These are phyloP conservation scores for Clavulina sp. DNA, from an alignment of 768 basidiomycete species.

Conservation along the genomic window DNA sequence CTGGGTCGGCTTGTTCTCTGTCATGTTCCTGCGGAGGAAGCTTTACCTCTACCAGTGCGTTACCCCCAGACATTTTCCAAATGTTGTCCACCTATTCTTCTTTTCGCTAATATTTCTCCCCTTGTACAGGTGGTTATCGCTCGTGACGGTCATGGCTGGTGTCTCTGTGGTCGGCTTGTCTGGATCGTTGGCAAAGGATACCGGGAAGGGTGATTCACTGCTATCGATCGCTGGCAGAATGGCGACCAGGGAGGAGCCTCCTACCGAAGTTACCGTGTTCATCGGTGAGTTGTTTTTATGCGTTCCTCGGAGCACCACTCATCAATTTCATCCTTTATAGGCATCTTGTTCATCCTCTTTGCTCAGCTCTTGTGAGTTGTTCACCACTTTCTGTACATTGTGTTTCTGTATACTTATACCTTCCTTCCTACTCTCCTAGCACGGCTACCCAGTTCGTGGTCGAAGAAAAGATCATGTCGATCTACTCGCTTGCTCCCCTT, in stretches of 20 bases:
- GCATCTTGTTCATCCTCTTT: conserved; percentile 80
- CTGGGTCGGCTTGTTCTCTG: conserved; percentile 82
- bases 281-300: conserved; percentile 30
- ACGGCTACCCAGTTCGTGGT: conserved; percentile 86
- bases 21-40: conserved; percentile 72
- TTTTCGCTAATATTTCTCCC: not conserved
- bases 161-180: conserved; percentile 75
- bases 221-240: not conserved
- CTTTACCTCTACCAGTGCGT: conserved; percentile 76
- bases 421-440: conserved; percentile 24
- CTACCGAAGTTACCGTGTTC: conserved; percentile 51
- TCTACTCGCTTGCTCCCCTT: conserved; percentile 72
- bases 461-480: conserved; percentile 90
- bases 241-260: conserved; percentile 17
- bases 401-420: conserved; percentile 3
- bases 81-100: conserved; percentile 5
- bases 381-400: conserved; percentile 6
- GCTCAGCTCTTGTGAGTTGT: conserved; percentile 78
- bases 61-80: too few species aligned
- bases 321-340: conserved; percentile 22
- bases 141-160: conserved; percentile 74
- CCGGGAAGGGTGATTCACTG: conserved; percentile 18
- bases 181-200: conserved; percentile 72
- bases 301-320: not conserved
- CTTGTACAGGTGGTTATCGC: conserved; percentile 61